Base-by-base conservation (phyloP, 192 early-diverging fungal species). In the Kappamyces sp. region DNA sequence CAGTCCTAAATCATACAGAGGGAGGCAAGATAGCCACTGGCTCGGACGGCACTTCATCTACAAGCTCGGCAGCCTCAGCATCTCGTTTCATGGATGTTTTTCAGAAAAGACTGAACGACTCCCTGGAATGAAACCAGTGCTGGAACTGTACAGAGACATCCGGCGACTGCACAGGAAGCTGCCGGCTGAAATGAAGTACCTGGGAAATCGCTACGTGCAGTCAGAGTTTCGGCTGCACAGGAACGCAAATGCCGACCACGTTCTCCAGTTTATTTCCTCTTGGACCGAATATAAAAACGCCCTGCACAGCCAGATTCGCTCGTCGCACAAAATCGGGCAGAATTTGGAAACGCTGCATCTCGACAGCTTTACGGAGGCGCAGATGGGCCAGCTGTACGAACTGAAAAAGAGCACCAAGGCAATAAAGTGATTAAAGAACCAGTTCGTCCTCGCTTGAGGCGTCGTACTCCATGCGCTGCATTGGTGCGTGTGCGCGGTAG, bases 81-180 rank as follows among this genome's bases (percentile, higher is more conserved):
- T 23, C 23, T 23, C 23, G 23, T 23, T 23, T 23, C 23, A 23
- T 23, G 23, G 23, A 23, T 23, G 23, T 23, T 23, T 23, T 23
- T 23, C 23, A 23, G 23, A 23, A 23, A 23, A 23, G 23, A 23
- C 23, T 23, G 23, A 23, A 23, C 23, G 23, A 23, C 23, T 23
- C 23, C 23, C 23, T 23, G 23, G 23, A 23, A 23, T 32, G 55
- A 23, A 57, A 57, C 33, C 46, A 12, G 36, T 59, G 37, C 33
- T 59, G 9, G n/a, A 47, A 1, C 57, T 59, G 3, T 59, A 59
- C 46, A 43, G 38, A 47, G 38, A 13, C 49, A 59, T 59, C 40
- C 33, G 57, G 6, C 33, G 43, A 40, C 46, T 59, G 3, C 57
- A 59, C 46, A n/a, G 57, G 49, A 36, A 59, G 12, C 57, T 59